A percentile compares a stretch with the other conserved stretches of the same genome.
phyloP scores from a whole-genome alignment of 441 rosid genomes.

The Pelargonium citronellum region DNA sequence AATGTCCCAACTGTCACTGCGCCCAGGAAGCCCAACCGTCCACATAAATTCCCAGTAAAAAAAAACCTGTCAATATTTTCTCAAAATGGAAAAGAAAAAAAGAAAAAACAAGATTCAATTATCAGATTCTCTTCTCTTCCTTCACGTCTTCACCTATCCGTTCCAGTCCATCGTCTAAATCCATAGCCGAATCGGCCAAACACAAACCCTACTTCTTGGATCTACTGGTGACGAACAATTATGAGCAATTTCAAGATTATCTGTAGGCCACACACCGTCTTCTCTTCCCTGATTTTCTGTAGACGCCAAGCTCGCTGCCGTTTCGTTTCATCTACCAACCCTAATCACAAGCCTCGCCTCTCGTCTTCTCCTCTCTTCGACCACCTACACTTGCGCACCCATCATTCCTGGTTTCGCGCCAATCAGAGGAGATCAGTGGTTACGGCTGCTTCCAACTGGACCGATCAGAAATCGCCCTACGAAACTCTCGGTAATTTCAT shows the following conservation, averaged over 20 bases:
- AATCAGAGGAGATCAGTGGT: conserved; percentile 53
- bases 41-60: no score
- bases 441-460: conserved; percentile 58
- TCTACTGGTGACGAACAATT: not conserved
- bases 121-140: conserved; percentile 11
- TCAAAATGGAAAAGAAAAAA: not conserved
- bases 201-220: conserved; percentile 15
- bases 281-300: conserved; percentile 49
- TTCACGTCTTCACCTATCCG: conserved; percentile 20
- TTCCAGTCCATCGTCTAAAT: not conserved
- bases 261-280: conserved; percentile 54
- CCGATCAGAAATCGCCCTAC: conserved; percentile 68
- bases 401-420: conserved; percentile 46
- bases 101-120: conserved; percentile 24
- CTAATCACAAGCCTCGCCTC: conserved; percentile 29
- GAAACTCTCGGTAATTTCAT: conserved; percentile 70
- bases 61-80: no score
- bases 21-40: no score
- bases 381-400: conserved; percentile 24
- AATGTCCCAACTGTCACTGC: no score
- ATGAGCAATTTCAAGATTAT: conserved; percentile 68
- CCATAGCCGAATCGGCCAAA: not conserved
- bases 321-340: conserved; percentile 50
- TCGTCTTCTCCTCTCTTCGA: conserved; percentile 35
- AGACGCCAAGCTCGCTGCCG: conserved; percentile 41